Base-by-base conservation (phyloP, 2,329 filamentous ascomycete genomes). In the Pseudogymnoascus sp. region DNA sequence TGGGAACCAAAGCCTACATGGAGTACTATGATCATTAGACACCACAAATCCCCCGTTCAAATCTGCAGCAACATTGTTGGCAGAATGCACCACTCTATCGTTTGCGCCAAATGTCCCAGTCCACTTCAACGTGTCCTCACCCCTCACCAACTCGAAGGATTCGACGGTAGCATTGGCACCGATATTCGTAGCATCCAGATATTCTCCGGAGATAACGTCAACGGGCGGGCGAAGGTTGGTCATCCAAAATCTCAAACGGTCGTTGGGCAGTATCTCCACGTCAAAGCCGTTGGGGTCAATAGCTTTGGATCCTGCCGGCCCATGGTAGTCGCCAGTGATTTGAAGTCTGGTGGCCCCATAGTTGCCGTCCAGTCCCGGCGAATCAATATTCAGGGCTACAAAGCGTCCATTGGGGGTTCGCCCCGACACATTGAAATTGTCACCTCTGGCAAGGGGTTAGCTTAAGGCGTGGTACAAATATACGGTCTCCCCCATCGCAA, bases 91-190 rank as follows among this genome's bases (percentile, higher is more conserved):
- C 14, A 68, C 64, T 12, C 70, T 66, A 38, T 71, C 43, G 8
- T 49, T 49, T 49, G 43, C 67, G 16, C 65, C 39, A 41, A 72
- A 71, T 2, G 74, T 75, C 39, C 70, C 69, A 8, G 74, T 66
- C 63, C 76, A 70, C 21, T 65, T 64, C 67, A 75, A 70, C 1
- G 39, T 67, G 2, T 65, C 52, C 8, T 69, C 69, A 3, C 66
- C 66, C 6, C 65, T 55, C 16, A 66, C 65, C 3, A 72, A 69
- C 16, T 71, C 65, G 59, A 76, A 76, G 0, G 72, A 65, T 43
- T 76, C 74, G 39, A 76, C 68, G 0, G 75, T 76, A 8, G 73
- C 71, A 62, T 76, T 76, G 6, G 69, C 72, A 4, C 74, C 75
- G 11, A 71, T 41, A 8, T 65, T 62, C 3, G 45, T 49, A 16